phyloP scores from a whole-genome alignment of 164 flowering plant species.

The Vitis cinerea region DNA sequence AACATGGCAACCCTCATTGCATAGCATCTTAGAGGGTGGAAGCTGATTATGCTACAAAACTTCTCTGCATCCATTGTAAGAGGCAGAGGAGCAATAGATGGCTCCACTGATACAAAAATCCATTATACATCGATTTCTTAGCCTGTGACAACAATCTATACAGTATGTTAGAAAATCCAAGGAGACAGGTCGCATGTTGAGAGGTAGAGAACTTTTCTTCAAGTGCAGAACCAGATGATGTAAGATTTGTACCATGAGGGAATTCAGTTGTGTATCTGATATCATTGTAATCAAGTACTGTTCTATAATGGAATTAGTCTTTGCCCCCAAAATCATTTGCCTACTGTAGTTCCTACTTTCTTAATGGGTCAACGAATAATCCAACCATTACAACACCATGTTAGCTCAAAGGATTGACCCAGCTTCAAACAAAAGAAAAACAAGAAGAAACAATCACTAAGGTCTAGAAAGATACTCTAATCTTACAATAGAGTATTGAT shows the following conservation, averaged over 20 bases:
- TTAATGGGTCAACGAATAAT: neutral
- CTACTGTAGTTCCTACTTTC: neutral
- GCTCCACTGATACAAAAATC: neutral
- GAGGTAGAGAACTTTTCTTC: neutral
- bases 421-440: no score
- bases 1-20: slow-evolving; percentile 83
- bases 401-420: neutral
- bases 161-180: neutral
- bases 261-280: neutral
- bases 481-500: no score
- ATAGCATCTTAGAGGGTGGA: slow-evolving; percentile 85
- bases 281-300: slow-evolving; percentile 1
- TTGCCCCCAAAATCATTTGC: neutral
- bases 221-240: slow-evolving; percentile 1
- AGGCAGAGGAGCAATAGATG: slow-evolving; percentile 8
- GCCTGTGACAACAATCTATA: neutral
- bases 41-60: slow-evolving; percentile 31
- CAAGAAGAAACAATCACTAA: no score
- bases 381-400: neutral
- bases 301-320: slow-evolving; percentile 7
- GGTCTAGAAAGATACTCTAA: no score
- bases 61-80: slow-evolving; percentile 2
- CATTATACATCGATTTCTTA: neutral
- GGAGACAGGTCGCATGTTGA: neutral
- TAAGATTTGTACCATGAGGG: slow-evolving; percentile 15